Percentiles rank a stretch among this genome's conserved stretches.
Evolutionary conservation across 2,329 filamentous ascomycete species (phyloP).

Genomic region (Shiraia sp.): DNA sequence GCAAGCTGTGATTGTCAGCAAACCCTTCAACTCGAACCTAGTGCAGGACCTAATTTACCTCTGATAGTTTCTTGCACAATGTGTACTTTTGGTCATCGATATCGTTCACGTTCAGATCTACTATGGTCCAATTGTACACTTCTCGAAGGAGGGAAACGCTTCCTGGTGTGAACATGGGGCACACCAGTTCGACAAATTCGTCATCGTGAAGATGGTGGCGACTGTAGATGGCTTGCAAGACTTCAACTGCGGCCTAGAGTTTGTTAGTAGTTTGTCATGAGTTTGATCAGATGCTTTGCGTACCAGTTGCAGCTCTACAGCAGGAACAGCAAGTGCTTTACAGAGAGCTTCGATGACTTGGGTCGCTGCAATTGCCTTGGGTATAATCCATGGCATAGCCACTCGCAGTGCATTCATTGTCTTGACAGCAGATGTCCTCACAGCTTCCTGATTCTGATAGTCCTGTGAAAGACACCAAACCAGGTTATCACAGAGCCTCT

Average conservation of each 20-base stretch:
- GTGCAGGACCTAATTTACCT: slow-evolving; percentile 65
- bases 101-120: slow-evolving; percentile 77
- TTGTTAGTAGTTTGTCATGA: slow-evolving; percentile 17
- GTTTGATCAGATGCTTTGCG: neutral
- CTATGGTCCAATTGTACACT: slow-evolving; percentile 78
- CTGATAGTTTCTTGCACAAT: slow-evolving; percentile 89
- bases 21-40: too few relatives aligned
- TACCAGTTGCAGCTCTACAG: slow-evolving; percentile 43
- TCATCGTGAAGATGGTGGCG: slow-evolving; percentile 73
- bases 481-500: slow-evolving; percentile 74
- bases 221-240: slow-evolving; percentile 79
- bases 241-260: slow-evolving; percentile 67
- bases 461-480: slow-evolving; percentile 71
- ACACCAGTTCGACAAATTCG: slow-evolving; percentile 77
- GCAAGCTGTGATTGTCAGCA: slow-evolving; percentile 67
- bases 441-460: slow-evolving; percentile 66
- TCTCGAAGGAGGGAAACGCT: slow-evolving; percentile 72
- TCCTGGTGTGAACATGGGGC: slow-evolving; percentile 74
- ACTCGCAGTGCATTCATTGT: slow-evolving; percentile 77
- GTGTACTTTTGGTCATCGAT: slow-evolving; percentile 91
- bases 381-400: slow-evolving; percentile 83
- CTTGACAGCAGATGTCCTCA: slow-evolving; percentile 73
- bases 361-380: slow-evolving; percentile 71
- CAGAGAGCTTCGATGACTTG: slow-evolving; percentile 44
- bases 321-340: slow-evolving; percentile 44